Evolutionary conservation across 2,329 filamentous ascomycete genomes (phyloP), one percentile per base, ranked within the genome.

Genomic region (Tolypocladium album): DNA sequence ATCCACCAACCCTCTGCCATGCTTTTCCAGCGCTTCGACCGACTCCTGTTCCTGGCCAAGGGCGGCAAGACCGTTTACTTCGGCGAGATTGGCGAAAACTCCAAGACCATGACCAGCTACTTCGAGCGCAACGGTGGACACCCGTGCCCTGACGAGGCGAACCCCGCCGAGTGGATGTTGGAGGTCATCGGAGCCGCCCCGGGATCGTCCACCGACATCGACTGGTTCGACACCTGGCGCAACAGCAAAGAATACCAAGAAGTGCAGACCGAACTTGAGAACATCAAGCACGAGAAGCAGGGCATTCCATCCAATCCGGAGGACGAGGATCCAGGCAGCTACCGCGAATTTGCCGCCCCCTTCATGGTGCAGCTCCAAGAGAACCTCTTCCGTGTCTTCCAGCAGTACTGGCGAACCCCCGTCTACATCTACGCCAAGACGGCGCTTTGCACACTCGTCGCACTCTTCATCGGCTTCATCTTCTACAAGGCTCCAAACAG

Each of bases 1-100:
- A 97, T 97, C 62, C 93, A 97, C 72, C 93, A 97, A 74, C 93
- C 93, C n/a, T 95, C 90, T 17, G 92, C 92, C 40, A 92, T 96
- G 82, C 81, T 97, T 58, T 96, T 97, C 79, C 90, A 96, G 72
- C 88, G 90, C 61, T 97, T 94, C 70, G 90, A 94, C 68, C 84
- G 88, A 61, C 82, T 94, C 9, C 79, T 93, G 39, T 90, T 94
- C 77, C 77, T 94, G 20, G 86, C 87, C 40, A 87, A 83, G 68
- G 89, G 89, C 60, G 90, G 90, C 60, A 83, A 79, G 69, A 91
- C 88, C 1, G 88, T 93, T 55, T 94, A 94, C 77, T 93, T 91
- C 68, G 90, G 89, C 59, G 84, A 90, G 4, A 87, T 93, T 61
- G 90, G 90, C 63, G 74, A 87, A 65, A 86, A 88, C 72, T 88